phyloP scores from a whole-genome alignment of 768 basidiomycete genomes.

The Leccinum aurantiacum region DNA sequence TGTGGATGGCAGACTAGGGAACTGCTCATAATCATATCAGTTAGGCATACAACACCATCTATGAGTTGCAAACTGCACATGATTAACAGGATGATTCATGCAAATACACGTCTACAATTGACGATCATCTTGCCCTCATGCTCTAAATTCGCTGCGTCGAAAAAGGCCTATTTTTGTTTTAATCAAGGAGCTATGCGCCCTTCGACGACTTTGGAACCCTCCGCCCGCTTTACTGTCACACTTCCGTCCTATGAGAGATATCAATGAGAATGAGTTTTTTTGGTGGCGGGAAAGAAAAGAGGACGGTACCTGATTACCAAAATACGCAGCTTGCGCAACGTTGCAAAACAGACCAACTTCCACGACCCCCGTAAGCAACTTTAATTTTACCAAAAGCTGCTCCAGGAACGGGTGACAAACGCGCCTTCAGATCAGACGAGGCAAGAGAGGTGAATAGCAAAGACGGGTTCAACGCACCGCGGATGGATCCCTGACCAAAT shows the following conservation, averaged over 20 bases:
- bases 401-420: neutral
- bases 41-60: neutral
- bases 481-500: slow-evolving; percentile 65
- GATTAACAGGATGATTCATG: neutral
- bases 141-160: neutral
- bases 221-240: slow-evolving; percentile 56
- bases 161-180: neutral
- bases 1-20: neutral
- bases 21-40: neutral
- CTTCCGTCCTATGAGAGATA: slow-evolving; percentile 55
- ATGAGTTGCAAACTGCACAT: slow-evolving; percentile 1
- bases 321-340: slow-evolving; percentile 95
- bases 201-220: slow-evolving; percentile 23
- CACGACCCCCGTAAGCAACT: slow-evolving; percentile 96
- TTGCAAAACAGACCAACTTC: slow-evolving; percentile 97
- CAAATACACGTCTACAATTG: neutral
- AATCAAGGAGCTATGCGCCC: slow-evolving; percentile 14
- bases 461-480: slow-evolving; percentile 37
- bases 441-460: neutral
- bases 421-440: neutral
- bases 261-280: neutral
- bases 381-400: slow-evolving; percentile 78
- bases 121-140: neutral
- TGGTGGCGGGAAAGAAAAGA: neutral
- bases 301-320: slow-evolving; percentile 71